phyloP scores from a whole-genome alignment of 1,139 yeast species.

The Magnusiomyces clavatus region DNA sequence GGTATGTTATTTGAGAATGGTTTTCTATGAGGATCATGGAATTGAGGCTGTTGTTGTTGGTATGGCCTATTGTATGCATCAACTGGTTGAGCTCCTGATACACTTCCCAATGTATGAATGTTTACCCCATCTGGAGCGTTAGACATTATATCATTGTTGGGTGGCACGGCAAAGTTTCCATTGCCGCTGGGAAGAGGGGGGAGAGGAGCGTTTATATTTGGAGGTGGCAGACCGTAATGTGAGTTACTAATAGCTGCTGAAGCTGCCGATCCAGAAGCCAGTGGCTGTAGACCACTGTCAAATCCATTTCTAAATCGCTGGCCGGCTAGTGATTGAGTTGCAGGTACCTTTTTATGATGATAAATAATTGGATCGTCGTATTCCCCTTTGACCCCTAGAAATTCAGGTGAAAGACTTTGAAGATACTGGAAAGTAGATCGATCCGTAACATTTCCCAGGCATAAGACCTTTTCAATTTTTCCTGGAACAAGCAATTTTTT shows the following conservation, averaged over 20 bases:
- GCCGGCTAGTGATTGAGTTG: neutral
- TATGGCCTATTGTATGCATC: no score
- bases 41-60: no score
- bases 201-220: no score
- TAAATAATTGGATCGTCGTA: constrained; percentile 34
- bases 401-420: constrained; percentile 58
- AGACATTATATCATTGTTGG: neutral
- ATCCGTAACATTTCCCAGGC: constrained; percentile 79
- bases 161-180: no score
- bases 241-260: neutral
- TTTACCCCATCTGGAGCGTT: constrained; percentile 7
- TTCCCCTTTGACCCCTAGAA: constrained; percentile 77
- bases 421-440: constrained; percentile 56
- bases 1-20: no score
- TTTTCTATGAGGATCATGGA: no score
- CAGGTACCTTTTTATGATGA: neutral
- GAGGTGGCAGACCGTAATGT: neutral
- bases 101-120: neutral
- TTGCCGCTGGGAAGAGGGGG: no score
- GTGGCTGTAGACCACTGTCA: neutral
- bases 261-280: neutral
- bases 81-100: neutral
- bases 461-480: constrained; percentile 75
- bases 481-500: constrained; percentile 68
- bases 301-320: neutral